Conservation (phyloP, 306 rosid species). For the Amphicarpaea edgeworthii region DNA sequence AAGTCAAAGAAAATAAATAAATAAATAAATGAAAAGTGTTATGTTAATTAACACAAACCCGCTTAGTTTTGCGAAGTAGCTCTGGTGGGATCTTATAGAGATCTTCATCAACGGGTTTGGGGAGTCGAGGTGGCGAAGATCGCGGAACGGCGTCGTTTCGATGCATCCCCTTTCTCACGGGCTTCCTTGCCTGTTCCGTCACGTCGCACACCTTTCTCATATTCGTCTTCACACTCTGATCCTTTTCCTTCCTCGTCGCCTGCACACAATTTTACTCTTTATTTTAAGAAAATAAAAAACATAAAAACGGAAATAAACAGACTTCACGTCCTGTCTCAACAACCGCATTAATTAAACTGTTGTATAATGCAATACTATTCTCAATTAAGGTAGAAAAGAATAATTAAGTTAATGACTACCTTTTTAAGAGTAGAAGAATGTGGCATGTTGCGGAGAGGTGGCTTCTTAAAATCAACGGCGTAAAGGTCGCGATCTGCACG, state of each 20-base stretch:
- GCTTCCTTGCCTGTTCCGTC: conserved; percentile 58
- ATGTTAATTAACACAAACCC: conserved; percentile 44
- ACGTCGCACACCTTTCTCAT: conserved; percentile 66
- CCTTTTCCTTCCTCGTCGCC: conserved; percentile 48
- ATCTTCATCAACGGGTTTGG: conserved; percentile 89
- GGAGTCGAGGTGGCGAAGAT: conserved; percentile 44
- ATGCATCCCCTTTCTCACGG: background rate
- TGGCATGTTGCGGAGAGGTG: conserved; percentile 42
- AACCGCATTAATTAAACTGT: background rate
- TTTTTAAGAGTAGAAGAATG: conserved; percentile 54
- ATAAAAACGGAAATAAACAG: too few relatives aligned
- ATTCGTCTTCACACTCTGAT: conserved; percentile 21
- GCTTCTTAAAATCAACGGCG: conserved; percentile 61
- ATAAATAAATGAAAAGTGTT: background rate
- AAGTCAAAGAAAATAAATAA: background rate
- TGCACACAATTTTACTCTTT: too few relatives aligned
- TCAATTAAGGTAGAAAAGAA: background rate
- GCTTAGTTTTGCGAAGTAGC: conserved; percentile 68
- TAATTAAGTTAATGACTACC: conserved; percentile 45
- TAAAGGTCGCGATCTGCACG: conserved; percentile 63
- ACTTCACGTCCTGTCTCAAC: conserved; percentile 39
- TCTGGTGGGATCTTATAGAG: conserved; percentile 92
- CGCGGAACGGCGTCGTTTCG: conserved; percentile 47
- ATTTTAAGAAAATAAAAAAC: too few relatives aligned
- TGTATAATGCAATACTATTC: too few relatives aligned